A percentile compares a stretch with the other conserved stretches of the same genome.
Evolutionary conservation across 805 yeast genomes (phyloP).

Genomic region (Priceomyces haplophilus): DNA sequence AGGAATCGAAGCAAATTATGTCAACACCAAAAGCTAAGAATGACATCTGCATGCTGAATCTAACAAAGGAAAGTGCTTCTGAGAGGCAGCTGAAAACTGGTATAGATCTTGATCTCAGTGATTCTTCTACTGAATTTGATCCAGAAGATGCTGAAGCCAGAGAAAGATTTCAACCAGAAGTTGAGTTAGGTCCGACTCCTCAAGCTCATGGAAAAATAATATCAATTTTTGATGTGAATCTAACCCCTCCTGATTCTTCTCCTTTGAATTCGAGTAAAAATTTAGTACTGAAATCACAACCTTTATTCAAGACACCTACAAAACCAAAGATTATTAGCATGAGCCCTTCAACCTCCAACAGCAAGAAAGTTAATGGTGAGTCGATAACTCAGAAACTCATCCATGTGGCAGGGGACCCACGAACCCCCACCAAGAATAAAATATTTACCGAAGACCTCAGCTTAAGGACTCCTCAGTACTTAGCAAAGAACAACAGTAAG

Average conservation of each 20-base stretch:
- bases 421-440: constrained; percentile 8
- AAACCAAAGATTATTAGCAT: constrained; percentile 16
- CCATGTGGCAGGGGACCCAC: not conserved
- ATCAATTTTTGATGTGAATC: constrained; percentile 61
- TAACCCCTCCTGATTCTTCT: constrained; percentile 44
- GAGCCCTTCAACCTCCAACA: not conserved
- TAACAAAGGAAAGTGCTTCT: too few relatives aligned
- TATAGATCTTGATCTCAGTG: constrained; percentile 6
- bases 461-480: constrained; percentile 23
- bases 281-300: constrained; percentile 1
- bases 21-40: not conserved
- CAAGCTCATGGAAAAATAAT: constrained; percentile 75
- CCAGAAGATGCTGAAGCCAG: not conserved
- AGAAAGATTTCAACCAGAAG: not conserved
- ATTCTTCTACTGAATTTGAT: not conserved
- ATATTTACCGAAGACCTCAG: not conserved
- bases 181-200: constrained; percentile 81
- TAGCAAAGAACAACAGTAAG: constrained; percentile 17
- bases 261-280: constrained; percentile 25
- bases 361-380: not conserved
- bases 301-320: constrained; percentile 35
- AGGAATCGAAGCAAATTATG: constrained; percentile 9
- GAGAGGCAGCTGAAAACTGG: too few relatives aligned
- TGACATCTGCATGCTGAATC: too few relatives aligned
- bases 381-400: constrained; percentile 7